phyloP scores from a whole-genome alignment of 225 moss, liverwort and hornwort species.

The Asterella californica region DNA sequence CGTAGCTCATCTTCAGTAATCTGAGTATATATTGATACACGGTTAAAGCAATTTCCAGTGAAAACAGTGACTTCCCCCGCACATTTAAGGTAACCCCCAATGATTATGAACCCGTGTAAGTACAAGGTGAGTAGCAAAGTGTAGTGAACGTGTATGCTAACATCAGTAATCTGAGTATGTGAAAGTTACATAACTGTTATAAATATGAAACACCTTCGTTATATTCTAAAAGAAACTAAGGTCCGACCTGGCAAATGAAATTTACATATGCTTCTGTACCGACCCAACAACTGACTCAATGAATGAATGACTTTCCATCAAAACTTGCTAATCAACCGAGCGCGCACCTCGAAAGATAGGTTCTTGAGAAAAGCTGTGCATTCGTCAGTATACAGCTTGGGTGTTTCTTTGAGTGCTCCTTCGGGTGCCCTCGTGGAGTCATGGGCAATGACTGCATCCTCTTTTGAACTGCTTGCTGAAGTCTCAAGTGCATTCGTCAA shows the following conservation, averaged over 20 bases:
- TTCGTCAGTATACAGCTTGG: slow-evolving; percentile 67
- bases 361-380: slow-evolving; percentile 92
- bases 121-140: too few relatives aligned
- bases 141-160: too few relatives aligned
- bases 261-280: not conserved
- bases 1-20: slow-evolving; percentile 70
- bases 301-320: not conserved
- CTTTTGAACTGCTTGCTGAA: slow-evolving; percentile 12
- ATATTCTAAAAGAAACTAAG: not conserved
- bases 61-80: too few relatives aligned
- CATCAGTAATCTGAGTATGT: too few relatives aligned
- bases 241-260: not conserved
- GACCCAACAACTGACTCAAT: not conserved
- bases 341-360: slow-evolving; percentile 63
- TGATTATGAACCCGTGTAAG: too few relatives aligned
- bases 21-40: too few relatives aligned
- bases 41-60: too few relatives aligned
- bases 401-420: slow-evolving; percentile 14
- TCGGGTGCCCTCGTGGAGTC: slow-evolving; percentile 11
- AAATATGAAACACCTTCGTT: too few relatives aligned
- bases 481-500: not conserved
- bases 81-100: too few relatives aligned
- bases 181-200: too few relatives aligned
- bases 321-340: not conserved
- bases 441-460: slow-evolving; percentile 32